Conservation (phyloP, 177 flowering plant genomes). For the Viscum album region DNA sequence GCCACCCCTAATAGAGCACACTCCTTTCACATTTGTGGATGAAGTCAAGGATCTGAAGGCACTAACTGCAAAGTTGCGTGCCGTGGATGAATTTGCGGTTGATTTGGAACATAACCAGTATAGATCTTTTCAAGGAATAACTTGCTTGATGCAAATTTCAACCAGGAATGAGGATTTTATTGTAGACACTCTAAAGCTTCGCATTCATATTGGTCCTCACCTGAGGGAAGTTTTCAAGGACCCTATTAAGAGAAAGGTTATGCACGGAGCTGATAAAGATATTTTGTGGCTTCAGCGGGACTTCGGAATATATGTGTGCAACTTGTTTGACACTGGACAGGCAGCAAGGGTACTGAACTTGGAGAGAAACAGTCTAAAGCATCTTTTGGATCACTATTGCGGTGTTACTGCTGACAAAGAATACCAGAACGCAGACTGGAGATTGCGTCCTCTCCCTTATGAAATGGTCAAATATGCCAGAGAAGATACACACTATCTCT, state of each 20-base stretch:
- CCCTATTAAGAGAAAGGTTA: constrained; percentile 77
- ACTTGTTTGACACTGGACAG: constrained; percentile 96
- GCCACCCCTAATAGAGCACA: constrained; percentile 50
- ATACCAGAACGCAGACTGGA: constrained; percentile 99
- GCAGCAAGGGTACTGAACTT: constrained; percentile 78
- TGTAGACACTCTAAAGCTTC: constrained; percentile 78
- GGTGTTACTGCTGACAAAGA: constrained; percentile 90
- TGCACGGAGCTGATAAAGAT: constrained; percentile 98
- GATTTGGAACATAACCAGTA: constrained; percentile 96
- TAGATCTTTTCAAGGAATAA: constrained; percentile 91
- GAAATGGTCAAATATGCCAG: constrained; percentile 93
- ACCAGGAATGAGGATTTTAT: constrained; percentile 91
- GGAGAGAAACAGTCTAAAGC: constrained; percentile 87
- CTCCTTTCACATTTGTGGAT: constrained; percentile 71
- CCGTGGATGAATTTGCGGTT: constrained; percentile 83
- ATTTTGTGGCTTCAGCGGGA: constrained; percentile 93
- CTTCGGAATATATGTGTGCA: constrained; percentile 90
- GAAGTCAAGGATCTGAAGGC: constrained; percentile 72
- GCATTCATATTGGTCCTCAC: constrained; percentile 72
- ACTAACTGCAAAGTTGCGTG: constrained; percentile 56
- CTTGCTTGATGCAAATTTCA: constrained; percentile 98
- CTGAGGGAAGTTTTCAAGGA: constrained; percentile 86
- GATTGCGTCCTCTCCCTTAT: constrained; percentile 77
- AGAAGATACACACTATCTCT: constrained; percentile 91
- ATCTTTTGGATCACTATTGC: constrained; percentile 72